Evolutionary conservation across 2,329 filamentous ascomycete genomes (phyloP).

Genomic region (Aspergillus bombycis): DNA sequence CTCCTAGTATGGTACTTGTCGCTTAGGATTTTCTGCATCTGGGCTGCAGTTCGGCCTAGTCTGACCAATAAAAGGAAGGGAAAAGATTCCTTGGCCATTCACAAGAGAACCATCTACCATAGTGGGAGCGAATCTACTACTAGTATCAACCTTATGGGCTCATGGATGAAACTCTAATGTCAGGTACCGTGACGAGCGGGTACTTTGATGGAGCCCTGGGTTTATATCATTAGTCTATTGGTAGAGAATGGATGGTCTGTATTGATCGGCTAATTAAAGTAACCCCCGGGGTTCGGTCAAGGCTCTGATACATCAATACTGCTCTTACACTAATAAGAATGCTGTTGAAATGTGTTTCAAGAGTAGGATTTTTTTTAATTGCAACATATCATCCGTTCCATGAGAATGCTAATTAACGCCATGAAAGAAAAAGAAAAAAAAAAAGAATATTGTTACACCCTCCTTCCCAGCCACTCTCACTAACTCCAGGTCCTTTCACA

Average conservation of each 20-base stretch:
- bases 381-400: conserved; percentile 2
- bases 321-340: not conserved
- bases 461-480: conserved; percentile 5
- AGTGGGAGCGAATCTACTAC: no score
- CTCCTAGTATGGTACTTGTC: no score
- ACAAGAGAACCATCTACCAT: no score
- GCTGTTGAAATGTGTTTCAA: not conserved
- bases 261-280: no score
- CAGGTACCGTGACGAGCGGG: not conserved
- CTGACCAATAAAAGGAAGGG: not conserved
- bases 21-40: not conserved
- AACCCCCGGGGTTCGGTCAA: not conserved
- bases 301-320: no score
- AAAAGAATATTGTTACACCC: conserved; percentile 9
- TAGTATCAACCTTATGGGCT: no score
- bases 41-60: not conserved
- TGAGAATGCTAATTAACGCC: not conserved
- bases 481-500: conserved; percentile 10
- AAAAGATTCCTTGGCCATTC: not conserved
- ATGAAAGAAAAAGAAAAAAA: not conserved
- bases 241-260: no score
- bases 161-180: not conserved
- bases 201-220: not conserved
- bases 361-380: not conserved
- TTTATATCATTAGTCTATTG: not conserved